phyloP scores from a whole-genome alignment of 345 rosid species.

The Lumnitzera racemosa region DNA sequence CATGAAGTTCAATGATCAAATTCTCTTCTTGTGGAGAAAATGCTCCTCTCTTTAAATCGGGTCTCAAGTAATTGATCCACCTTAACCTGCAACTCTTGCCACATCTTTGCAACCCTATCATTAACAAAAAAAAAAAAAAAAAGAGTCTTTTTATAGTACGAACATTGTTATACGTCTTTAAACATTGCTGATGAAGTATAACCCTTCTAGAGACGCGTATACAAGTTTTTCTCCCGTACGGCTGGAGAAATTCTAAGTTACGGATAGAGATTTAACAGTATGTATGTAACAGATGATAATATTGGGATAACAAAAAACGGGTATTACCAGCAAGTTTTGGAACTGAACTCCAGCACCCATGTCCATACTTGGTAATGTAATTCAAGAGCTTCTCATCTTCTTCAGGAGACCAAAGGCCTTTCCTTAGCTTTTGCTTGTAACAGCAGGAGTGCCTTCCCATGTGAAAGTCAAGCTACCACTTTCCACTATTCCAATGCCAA shows the following conservation, averaged over 20 bases:
- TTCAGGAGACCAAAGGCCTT: conserved; percentile 90
- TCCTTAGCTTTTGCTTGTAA: conserved; percentile 73
- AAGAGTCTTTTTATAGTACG: too few relatives aligned
- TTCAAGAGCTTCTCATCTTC: conserved; percentile 78
- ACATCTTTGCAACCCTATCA: conserved; percentile 66
- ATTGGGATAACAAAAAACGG: background rate
- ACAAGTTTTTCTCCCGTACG: too few relatives aligned
- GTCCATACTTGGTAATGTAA: conserved; percentile 64
- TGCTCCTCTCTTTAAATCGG: conserved; percentile 86
- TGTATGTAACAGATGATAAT: too few relatives aligned
- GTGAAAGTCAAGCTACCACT: conserved; percentile 10
- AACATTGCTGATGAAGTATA: too few relatives aligned
- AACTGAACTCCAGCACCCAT: conserved; percentile 90
- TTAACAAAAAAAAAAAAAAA: background rate
- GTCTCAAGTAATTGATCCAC: conserved; percentile 87
- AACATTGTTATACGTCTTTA: background rate
- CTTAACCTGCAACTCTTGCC: conserved; percentile 81
- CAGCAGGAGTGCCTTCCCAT: conserved; percentile 90
- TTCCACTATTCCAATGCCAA: background rate
- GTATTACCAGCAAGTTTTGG: conserved; percentile 69
- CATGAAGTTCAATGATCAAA: conserved; percentile 64
- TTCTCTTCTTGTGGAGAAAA: conserved; percentile 71
- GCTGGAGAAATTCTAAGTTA: too few relatives aligned
- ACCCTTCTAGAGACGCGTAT: too few relatives aligned
- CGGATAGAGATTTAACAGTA: background rate